Conservation (phyloP, 805 yeast genomes). For the Candida vaughaniae region DNA sequence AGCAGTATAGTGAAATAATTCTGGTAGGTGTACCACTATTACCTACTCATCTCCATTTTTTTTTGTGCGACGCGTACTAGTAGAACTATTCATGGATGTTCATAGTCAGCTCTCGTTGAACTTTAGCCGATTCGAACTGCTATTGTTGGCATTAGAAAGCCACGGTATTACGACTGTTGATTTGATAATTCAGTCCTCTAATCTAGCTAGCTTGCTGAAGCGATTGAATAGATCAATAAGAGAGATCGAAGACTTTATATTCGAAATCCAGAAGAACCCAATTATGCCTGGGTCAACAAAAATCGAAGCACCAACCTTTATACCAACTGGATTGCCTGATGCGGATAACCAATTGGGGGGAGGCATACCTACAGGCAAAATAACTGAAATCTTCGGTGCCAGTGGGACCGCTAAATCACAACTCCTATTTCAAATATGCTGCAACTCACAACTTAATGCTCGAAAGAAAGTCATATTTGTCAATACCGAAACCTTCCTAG, state of each 20-base stretch:
- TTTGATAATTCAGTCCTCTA: conserved; percentile 17
- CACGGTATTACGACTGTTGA: conserved; percentile 29
- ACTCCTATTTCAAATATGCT: conserved; percentile 62
- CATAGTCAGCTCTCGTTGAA: conserved; percentile 1
- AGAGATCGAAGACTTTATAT: conserved; percentile 22
- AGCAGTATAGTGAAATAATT: too few relatives aligned
- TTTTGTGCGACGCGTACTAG: conserved; percentile 4
- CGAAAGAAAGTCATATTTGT: conserved; percentile 50
- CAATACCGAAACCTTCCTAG: conserved; percentile 73
- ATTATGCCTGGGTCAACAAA: too few relatives aligned
- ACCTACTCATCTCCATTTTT: too few relatives aligned
- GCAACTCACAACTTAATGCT: conserved; percentile 46
- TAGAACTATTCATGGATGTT: conserved; percentile 5
- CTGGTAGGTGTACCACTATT: too few relatives aligned
- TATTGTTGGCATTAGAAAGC: conserved; percentile 16
- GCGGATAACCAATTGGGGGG: conserved; percentile 30
- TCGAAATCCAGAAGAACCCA: neutral
- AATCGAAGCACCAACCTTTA: too few relatives aligned
- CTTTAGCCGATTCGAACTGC: conserved; percentile 13
- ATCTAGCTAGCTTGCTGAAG: conserved; percentile 19
- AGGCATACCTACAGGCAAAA: conserved; percentile 29
- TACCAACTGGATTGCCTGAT: too few relatives aligned
- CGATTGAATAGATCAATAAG: conserved; percentile 23
- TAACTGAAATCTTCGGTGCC: conserved; percentile 78
- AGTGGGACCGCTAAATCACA: conserved; percentile 89